Base-by-base conservation (phyloP, 805 yeast genomes). In the Cyberlindnera sargentensis region DNA sequence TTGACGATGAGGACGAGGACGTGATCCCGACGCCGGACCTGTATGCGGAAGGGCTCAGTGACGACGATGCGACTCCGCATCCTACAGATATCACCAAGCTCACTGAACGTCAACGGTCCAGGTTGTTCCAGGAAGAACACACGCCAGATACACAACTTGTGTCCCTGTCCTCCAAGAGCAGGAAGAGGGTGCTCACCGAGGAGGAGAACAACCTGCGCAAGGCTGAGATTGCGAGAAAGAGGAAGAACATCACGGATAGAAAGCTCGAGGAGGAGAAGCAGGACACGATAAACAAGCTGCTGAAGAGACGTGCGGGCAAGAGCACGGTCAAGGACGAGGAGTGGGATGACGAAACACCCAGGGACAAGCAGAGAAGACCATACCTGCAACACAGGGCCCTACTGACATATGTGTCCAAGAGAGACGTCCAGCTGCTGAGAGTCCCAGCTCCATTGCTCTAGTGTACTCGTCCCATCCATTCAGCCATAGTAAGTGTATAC, bases 231-330 rank as follows among this genome's bases (percentile, higher is more conserved):
- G 91, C 96, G 0, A 75, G 98, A 55, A 79, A 89, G 62, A 73
- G 99, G 51, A 85, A 84, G 61, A 90, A 91, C 58, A 74, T 88
- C 55, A 80, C 82, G 52, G 89, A 82, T 55, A 82, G 83, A 65
- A 79, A 83, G 50, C 66, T 87, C 34, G 97, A 90, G 57, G 96
- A 87, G 61, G 98, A 93, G 63, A 93, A 93, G 60, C 77, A 82
- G 57, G 97, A 91, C 50, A 90, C 97, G 0, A 72, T 91, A 50
- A 91, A 91, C 61, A 87, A 86, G 61, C 68, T 91, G 50, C 69
- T 91, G 50, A 82, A 86, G 63, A 80, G 90, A 62, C 74, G 96
- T 49, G 96, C 96, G 1, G 79, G 78, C 39, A 84, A 84, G 58
- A 55, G 51, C 0, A 51, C 50, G 8, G 53, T 55, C 6, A 48